Conservation (phyloP, 164 flowering plant genomes). For the Saururus chinensis region DNA sequence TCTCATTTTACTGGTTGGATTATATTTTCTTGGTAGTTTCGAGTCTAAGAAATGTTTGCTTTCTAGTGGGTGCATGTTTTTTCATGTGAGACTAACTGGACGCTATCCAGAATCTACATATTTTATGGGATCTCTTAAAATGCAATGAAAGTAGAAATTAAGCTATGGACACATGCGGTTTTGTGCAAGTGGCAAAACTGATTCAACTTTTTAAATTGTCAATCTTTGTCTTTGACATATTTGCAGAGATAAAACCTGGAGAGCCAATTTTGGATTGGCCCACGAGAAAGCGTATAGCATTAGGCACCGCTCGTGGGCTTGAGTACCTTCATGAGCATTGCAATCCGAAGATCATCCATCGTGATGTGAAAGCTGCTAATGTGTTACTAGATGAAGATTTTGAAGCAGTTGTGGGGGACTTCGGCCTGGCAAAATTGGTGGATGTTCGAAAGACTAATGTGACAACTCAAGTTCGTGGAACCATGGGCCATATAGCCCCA, state of each 20-base stretch:
- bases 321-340: conserved; percentile 93
- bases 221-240: background rate
- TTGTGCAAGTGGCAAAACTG: background rate
- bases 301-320: conserved; percentile 83
- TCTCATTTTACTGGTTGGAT: background rate
- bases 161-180: background rate
- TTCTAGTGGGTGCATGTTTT: no score
- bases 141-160: background rate
- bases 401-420: conserved; percentile 97
- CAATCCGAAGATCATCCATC: conserved; percentile 87
- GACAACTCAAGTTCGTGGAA: conserved; percentile 92
- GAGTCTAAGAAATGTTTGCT: no score
- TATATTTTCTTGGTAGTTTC: no score
- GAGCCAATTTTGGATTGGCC: conserved; percentile 70
- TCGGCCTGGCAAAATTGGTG: conserved; percentile 84
- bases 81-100: no score
- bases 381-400: conserved; percentile 81
- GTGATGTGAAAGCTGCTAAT: conserved; percentile 95
- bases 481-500: conserved; percentile 97
- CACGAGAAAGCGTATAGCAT: conserved; percentile 57
- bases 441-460: conserved; percentile 81
- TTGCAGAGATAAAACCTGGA: conserved; percentile 76
- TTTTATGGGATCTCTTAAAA: no score
- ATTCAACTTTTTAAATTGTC: no score
- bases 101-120: no score